These are phyloP conservation scores for Xylogone sp. DNA, from an alignment of 2,329 filamentous ascomycete genomes.

Conservation along the genomic window DNA sequence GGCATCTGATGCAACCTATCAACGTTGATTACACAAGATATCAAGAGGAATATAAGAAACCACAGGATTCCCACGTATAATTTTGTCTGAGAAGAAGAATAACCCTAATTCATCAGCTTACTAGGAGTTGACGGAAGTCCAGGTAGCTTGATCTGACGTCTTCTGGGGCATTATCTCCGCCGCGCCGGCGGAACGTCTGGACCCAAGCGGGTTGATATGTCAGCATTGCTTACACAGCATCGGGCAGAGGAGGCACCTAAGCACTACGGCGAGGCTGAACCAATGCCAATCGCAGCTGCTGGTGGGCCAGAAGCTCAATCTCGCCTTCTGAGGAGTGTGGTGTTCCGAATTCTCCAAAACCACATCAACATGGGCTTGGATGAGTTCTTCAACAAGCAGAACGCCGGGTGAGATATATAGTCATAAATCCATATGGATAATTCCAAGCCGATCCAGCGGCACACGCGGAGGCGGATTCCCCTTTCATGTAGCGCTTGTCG, in stretches of 20 bases:
- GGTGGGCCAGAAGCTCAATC: background rate
- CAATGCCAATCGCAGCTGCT: background rate
- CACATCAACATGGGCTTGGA: too few species aligned
- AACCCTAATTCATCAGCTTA: too few species aligned
- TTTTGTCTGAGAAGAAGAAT: too few species aligned
- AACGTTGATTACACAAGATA: background rate
- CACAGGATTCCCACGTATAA: too few species aligned
- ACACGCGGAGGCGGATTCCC: conserved; percentile 13
- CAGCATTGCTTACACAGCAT: background rate
- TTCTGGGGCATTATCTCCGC: background rate
- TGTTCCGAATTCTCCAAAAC: background rate
- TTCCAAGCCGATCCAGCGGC: background rate
- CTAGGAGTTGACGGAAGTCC: too few species aligned
- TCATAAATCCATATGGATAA: background rate
- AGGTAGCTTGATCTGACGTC: too few species aligned
- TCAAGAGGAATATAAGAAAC: background rate
- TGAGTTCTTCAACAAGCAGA: too few species aligned
- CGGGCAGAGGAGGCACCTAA: background rate
- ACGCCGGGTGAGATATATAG: background rate
- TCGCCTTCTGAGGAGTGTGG: background rate
- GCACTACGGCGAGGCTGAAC: too few species aligned
- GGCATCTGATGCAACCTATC: background rate
- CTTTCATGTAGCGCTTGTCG: conserved; percentile 16
- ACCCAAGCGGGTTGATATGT: background rate
- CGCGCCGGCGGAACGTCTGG: background rate